Percentiles rank a stretch among this genome's conserved stretches.
These are phyloP conservation scores for Globisporangium okanoganense DNA, from an alignment of 352 stramenopile species.

Conservation along the genomic window DNA sequence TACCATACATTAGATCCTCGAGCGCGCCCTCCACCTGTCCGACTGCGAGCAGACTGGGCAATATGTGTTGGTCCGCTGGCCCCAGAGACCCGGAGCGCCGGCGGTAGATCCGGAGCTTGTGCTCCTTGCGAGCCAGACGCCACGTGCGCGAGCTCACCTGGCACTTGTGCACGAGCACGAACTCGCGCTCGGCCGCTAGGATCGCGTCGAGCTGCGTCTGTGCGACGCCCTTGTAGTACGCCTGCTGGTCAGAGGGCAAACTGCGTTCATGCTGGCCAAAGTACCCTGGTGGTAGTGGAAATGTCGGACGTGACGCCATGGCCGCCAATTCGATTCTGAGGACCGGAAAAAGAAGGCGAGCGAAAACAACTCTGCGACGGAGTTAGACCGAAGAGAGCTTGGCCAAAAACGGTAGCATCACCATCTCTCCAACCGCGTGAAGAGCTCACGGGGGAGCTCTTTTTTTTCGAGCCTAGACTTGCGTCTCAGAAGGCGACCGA, in stretches of 20 bases:
- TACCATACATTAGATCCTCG: slow-evolving; percentile 44
- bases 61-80: not conserved
- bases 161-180: slow-evolving; percentile 19
- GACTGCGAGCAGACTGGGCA: slow-evolving; percentile 29
- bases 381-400: no score
- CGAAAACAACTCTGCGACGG: no score
- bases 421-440: no score
- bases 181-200: slow-evolving; percentile 23
- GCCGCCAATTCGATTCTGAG: not conserved
- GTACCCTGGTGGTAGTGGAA: slow-evolving; percentile 20
- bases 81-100: slow-evolving; percentile 8
- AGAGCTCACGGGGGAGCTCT: no score
- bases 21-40: slow-evolving; percentile 37
- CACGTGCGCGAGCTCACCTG: slow-evolving; percentile 32
- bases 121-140: slow-evolving; percentile 33
- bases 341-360: no score
- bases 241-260: slow-evolving; percentile 24
- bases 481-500: no score
- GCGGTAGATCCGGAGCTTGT: slow-evolving; percentile 36
- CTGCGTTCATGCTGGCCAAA: slow-evolving; percentile 16
- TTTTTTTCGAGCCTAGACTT: no score
- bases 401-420: no score
- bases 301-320: slow-evolving; percentile 4
- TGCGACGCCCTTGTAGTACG: slow-evolving; percentile 31
- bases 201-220: slow-evolving; percentile 21